These are phyloP conservation scores for Dictyophora rubrovolvata DNA, from an alignment of 768 basidiomycete genomes.

Conservation along the genomic window DNA sequence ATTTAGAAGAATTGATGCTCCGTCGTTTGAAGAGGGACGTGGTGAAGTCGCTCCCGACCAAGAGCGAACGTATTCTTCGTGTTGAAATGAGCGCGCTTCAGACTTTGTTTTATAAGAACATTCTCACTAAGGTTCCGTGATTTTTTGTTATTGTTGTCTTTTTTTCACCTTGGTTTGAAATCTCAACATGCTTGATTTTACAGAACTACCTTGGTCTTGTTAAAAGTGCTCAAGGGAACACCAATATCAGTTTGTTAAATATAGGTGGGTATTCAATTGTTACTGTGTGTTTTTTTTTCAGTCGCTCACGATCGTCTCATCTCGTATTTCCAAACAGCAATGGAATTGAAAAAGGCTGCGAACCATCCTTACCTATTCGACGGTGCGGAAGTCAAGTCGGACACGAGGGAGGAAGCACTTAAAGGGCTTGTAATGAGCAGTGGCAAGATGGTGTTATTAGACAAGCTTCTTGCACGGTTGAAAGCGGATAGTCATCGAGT, in stretches of 20 bases:
- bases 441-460: slow-evolving; percentile 95
- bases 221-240: slow-evolving; percentile 80
- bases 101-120: slow-evolving; percentile 98
- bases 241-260: slow-evolving; percentile 91
- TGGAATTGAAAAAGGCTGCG: slow-evolving; percentile 98
- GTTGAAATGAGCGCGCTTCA: slow-evolving; percentile 97
- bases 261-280: slow-evolving; percentile 45
- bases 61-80: slow-evolving; percentile 94
- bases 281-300: not conserved
- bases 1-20: slow-evolving; percentile 90
- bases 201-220: slow-evolving; percentile 90
- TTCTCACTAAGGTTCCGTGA: slow-evolving; percentile 68
- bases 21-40: slow-evolving; percentile 93
- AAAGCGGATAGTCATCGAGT: slow-evolving; percentile 92
- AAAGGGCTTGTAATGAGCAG: slow-evolving; percentile 98
- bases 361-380: slow-evolving; percentile 98
- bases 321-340: slow-evolving; percentile 41
- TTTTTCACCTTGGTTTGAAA: slow-evolving; percentile 2
- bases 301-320: not conserved
- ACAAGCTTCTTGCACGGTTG: slow-evolving; percentile 87
- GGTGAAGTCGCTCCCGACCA: slow-evolving; percentile 89
- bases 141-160: not conserved
- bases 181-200: not conserved
- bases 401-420: slow-evolving; percentile 69
- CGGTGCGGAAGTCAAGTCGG: slow-evolving; percentile 67